A percentile compares a stretch with the other conserved stretches of the same genome.
These are phyloP conservation scores for Pinus taeda DNA, from an alignment of 75 land plant species.

Conservation along the genomic window DNA sequence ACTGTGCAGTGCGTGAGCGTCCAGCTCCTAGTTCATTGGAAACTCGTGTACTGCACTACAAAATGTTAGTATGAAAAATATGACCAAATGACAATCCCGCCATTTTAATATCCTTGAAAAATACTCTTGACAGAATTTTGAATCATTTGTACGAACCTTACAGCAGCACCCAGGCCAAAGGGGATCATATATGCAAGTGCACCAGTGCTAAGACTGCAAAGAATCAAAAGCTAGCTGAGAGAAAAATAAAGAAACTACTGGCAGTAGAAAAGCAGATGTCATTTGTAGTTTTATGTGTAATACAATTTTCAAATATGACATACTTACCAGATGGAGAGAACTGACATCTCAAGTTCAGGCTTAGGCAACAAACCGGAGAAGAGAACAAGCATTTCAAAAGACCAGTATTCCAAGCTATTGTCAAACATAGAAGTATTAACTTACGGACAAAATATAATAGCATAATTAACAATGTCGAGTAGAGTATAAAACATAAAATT, in stretches of 20 bases:
- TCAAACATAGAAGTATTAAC: not conserved
- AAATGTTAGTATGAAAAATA: not conserved
- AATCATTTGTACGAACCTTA: conserved; percentile 36
- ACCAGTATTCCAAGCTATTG: conserved; percentile 72
- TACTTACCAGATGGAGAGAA: conserved; percentile 45
- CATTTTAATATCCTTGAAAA: not conserved
- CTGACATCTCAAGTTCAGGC: conserved; percentile 70
- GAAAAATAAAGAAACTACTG: no score
- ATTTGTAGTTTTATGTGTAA: conserved; percentile 24
- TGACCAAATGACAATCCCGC: not conserved
- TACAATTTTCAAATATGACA: conserved; percentile 1
- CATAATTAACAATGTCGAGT: no score
- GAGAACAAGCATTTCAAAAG: conserved; percentile 57
- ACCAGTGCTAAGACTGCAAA: conserved; percentile 43
- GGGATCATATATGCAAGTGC: conserved; percentile 52
- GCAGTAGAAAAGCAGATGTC: not conserved
- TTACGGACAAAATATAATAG: no score
- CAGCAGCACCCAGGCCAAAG: conserved; percentile 63
- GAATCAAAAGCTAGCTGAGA: not conserved
- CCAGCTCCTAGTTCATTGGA: conserved; percentile 85
- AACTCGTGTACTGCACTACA: conserved; percentile 54
- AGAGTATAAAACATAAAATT: no score
- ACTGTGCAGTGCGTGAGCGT: conserved; percentile 35
- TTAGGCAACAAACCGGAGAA: conserved; percentile 66
- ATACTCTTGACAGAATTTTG: no score